Evolutionary conservation across 805 yeast species (phyloP).

Genomic region (Pachysolen tannophilus): DNA sequence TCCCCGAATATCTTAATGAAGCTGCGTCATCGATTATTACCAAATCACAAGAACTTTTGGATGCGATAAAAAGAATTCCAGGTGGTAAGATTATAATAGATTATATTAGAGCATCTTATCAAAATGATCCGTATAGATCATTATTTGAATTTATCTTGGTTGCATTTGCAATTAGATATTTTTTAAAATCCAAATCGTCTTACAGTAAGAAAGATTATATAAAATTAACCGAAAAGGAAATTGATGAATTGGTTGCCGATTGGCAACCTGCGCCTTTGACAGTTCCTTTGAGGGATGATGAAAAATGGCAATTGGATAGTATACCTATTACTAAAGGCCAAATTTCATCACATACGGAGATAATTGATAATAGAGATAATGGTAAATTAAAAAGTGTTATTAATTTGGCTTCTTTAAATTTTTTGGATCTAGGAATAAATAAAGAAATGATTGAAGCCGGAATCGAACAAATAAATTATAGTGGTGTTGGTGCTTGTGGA

Average conservation of each 20-base stretch:
- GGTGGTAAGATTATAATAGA: constrained; percentile 54
- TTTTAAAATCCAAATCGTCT: constrained; percentile 68
- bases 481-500: constrained; percentile 98
- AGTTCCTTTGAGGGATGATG: constrained; percentile 39
- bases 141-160: constrained; percentile 69
- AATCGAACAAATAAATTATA: constrained; percentile 45
- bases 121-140: constrained; percentile 90
- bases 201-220: constrained; percentile 68
- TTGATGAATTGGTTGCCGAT: constrained; percentile 77
- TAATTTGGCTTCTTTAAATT: constrained; percentile 69
- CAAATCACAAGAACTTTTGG: constrained; percentile 1
- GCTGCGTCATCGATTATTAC: constrained; percentile 5
- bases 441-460: constrained; percentile 43
- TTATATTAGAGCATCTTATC: constrained; percentile 80
- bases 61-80: constrained; percentile 24
- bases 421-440: constrained; percentile 51
- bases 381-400: constrained; percentile 29
- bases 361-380: constrained; percentile 21
- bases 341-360: constrained; percentile 30
- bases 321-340: constrained; percentile 59
- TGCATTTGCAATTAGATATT: constrained; percentile 78
- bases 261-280: constrained; percentile 91
- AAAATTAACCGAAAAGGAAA: constrained; percentile 49
- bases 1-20: constrained; percentile 10
- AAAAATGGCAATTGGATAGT: constrained; percentile 53